A percentile compares a stretch with the other conserved stretches of the same genome.
phyloP scores from a whole-genome alignment of 768 basidiomycete genomes.

The Udeniomyces megalosporus region DNA sequence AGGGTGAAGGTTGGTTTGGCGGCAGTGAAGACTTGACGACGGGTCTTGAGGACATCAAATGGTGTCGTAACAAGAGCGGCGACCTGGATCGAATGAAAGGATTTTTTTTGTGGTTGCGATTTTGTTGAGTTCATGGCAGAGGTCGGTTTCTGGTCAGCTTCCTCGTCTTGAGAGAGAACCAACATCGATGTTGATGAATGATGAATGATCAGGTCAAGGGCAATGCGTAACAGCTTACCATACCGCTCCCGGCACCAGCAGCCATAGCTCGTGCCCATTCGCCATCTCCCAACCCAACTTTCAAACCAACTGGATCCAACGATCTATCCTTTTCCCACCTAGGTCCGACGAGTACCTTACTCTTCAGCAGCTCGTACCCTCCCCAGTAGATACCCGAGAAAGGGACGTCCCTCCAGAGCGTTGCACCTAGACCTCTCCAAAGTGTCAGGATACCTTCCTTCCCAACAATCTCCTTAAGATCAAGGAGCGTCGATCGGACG shows the following conservation, averaged over 20 bases:
- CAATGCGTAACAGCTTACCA: slow-evolving; percentile 26
- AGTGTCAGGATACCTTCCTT: slow-evolving; percentile 51
- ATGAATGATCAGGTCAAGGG: neutral
- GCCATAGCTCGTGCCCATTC: slow-evolving; percentile 24
- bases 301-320: neutral
- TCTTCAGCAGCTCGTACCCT: slow-evolving; percentile 71
- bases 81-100: slow-evolving; percentile 15
- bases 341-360: slow-evolving; percentile 7
- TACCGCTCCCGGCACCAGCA: slow-evolving; percentile 82
- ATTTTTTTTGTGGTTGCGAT: too few species aligned
- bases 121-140: too few species aligned
- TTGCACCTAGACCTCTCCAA: slow-evolving; percentile 82
- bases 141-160: too few species aligned
- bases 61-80: slow-evolving; percentile 83
- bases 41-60: slow-evolving; percentile 91
- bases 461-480: slow-evolving; percentile 45
- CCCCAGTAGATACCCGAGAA: slow-evolving; percentile 98
- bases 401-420: slow-evolving; percentile 92
- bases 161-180: too few species aligned
- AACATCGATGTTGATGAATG: too few species aligned
- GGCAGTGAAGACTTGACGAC: slow-evolving; percentile 51
- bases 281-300: slow-evolving; percentile 3
- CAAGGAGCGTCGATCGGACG: slow-evolving; percentile 24
- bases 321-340: slow-evolving; percentile 7
- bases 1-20: neutral